Percentiles rank a stretch among this genome's conserved stretches.
phyloP scores from a whole-genome alignment of 2,329 filamentous ascomycete species.

The Penicillium rolfsii region DNA sequence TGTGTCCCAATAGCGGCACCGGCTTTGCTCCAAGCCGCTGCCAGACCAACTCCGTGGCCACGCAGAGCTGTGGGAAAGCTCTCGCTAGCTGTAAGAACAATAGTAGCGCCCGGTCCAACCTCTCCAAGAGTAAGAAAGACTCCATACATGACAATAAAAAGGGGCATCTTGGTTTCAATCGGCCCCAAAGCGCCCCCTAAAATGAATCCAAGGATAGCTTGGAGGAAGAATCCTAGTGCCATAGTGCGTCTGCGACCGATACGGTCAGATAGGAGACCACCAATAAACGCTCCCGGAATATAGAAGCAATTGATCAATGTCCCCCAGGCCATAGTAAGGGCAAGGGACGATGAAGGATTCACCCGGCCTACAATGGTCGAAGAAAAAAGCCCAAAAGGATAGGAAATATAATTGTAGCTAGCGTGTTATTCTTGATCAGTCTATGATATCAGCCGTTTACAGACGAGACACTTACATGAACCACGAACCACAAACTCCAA shows the following conservation, averaged over 20 bases:
- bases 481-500: constrained; percentile 55
- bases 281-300: constrained; percentile 52
- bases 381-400: constrained; percentile 60
- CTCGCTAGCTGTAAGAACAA: constrained; percentile 47
- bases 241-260: constrained; percentile 57
- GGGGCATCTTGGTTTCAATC: constrained; percentile 53
- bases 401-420: constrained; percentile 58
- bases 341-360: constrained; percentile 47
- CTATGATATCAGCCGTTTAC: not conserved
- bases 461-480: constrained; percentile 38
- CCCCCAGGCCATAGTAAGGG: constrained; percentile 50
- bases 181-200: constrained; percentile 53
- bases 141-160: constrained; percentile 58
- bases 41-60: constrained; percentile 55
- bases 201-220: constrained; percentile 53
- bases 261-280: constrained; percentile 53
- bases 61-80: constrained; percentile 56
- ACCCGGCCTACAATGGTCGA: constrained; percentile 56
- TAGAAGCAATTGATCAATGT: constrained; percentile 58
- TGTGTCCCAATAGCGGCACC: constrained; percentile 57
- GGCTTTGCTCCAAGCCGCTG: constrained; percentile 54
- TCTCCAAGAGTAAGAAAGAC: constrained; percentile 56
- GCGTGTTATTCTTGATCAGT: not conserved
- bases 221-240: constrained; percentile 53
- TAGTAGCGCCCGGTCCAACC: constrained; percentile 54